These are phyloP conservation scores for Pelagomonas calceolata DNA, from an alignment of 108 stramenopile genomes.

Conservation along the genomic window DNA sequence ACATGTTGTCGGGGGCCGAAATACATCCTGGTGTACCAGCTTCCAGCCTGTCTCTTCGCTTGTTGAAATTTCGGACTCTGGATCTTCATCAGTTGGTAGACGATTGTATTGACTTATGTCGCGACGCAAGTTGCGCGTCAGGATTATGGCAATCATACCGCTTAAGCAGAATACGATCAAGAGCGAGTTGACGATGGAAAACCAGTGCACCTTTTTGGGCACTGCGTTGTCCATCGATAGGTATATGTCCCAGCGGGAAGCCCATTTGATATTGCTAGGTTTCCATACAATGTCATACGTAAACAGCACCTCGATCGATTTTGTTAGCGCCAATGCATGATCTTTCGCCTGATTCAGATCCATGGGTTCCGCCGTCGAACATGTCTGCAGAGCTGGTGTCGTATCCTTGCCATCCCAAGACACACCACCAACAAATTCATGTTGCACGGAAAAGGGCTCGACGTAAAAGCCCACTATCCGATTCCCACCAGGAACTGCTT, in stretches of 20 bases:
- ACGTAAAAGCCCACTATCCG: conserved; percentile 86
- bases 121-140: conserved; percentile 71
- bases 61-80: conserved; percentile 50
- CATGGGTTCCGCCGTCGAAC: conserved; percentile 31
- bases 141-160: conserved; percentile 87
- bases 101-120: conserved; percentile 73
- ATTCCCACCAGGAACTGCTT: conserved; percentile 55
- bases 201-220: conserved; percentile 86
- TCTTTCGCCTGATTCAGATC: conserved; percentile 46
- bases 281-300: conserved; percentile 91
- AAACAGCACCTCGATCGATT: conserved; percentile 55
- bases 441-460: conserved; percentile 88
- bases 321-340: conserved; percentile 27
- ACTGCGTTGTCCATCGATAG: conserved; percentile 82
- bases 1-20: conserved; percentile 73
- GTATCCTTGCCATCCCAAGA: conserved; percentile 43
- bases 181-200: conserved; percentile 76
- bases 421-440: conserved; percentile 53
- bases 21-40: conserved; percentile 90
- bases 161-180: conserved; percentile 84
- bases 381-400: conserved; percentile 55
- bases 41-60: conserved; percentile 97
- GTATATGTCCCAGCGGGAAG: conserved; percentile 94
- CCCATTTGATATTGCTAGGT: conserved; percentile 56
- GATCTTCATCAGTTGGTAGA: conserved; percentile 3